Evolutionary conservation across 2,329 filamentous ascomycete genomes (phyloP).

Genomic region (Botrytis pseudocinerea): DNA sequence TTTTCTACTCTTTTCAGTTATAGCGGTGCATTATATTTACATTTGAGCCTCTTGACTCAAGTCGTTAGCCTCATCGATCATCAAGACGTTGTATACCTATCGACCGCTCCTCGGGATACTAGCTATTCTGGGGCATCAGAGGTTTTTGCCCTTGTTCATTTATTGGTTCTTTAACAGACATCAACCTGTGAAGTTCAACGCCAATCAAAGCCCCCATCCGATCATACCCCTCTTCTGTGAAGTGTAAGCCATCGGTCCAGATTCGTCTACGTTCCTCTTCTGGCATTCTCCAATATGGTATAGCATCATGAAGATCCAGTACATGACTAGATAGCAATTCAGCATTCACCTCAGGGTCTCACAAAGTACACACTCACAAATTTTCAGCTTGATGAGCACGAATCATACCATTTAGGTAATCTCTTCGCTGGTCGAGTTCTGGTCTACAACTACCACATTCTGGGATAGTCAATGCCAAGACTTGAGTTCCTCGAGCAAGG

Average conservation of each 20-base stretch:
- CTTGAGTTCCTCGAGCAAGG: conserved; percentile 51
- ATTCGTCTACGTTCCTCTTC: conserved; percentile 49
- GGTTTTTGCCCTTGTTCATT: conserved; percentile 22
- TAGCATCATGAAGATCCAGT: conserved; percentile 55
- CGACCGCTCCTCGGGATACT: neutral
- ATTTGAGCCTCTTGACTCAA: neutral
- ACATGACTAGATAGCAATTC: conserved; percentile 46
- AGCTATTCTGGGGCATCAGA: conserved; percentile 1
- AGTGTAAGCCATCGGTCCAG: conserved; percentile 64
- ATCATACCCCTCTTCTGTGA: conserved; percentile 60
- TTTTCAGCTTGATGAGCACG: conserved; percentile 49
- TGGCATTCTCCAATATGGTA: conserved; percentile 56
- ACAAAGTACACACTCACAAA: conserved; percentile 50
- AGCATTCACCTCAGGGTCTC: neutral
- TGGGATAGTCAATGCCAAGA: conserved; percentile 64
- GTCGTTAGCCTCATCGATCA: neutral
- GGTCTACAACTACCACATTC: conserved; percentile 45
- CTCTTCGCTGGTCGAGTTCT: conserved; percentile 43
- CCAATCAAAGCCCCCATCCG: conserved; percentile 61
- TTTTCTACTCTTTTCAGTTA: neutral
- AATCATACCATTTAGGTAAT: conserved; percentile 55
- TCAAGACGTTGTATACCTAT: neutral
- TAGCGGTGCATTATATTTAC: neutral
- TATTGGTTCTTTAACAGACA: conserved; percentile 34
- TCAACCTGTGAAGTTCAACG: conserved; percentile 51